These are phyloP conservation scores for Sporothrix phasma DNA, from an alignment of 2,329 filamentous ascomycete species.

Conservation along the genomic window DNA sequence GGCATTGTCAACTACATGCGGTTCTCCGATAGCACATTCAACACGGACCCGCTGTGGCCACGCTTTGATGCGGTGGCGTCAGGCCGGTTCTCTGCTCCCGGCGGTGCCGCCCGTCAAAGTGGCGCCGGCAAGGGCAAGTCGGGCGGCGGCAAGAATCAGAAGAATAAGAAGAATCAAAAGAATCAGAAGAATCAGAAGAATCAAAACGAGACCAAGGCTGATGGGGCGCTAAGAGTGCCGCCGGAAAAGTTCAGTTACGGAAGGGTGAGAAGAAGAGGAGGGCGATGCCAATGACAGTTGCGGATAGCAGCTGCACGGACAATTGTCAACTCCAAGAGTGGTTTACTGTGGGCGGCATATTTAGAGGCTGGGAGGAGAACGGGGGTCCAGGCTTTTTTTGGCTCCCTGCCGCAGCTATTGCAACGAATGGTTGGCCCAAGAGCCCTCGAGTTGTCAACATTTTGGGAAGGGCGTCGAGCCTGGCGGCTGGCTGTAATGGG, in stretches of 20 bases:
- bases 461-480: not conserved
- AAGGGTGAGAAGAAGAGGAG: not conserved
- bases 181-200: not conserved
- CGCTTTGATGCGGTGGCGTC: slow-evolving; percentile 36
- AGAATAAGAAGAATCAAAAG: not conserved
- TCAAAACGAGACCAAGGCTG: too few species aligned
- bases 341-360: not conserved
- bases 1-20: slow-evolving; percentile 83
- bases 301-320: too few species aligned
- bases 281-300: not conserved
- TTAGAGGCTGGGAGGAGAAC: not conserved
- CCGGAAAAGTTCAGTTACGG: not conserved
- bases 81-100: slow-evolving; percentile 20
- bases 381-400: not conserved
- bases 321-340: not conserved
- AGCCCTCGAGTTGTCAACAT: not conserved
- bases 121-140: slow-evolving; percentile 24
- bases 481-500: not conserved
- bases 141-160: slow-evolving; percentile 6
- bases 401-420: not conserved
- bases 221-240: not conserved
- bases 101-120: not conserved
- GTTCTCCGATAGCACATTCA: slow-evolving; percentile 72
- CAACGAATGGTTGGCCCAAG: not conserved
- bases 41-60: slow-evolving; percentile 60